A percentile compares a stretch with the other conserved stretches of the same genome.
Conservation (phyloP, 2,329 filamentous ascomycete species). For the Phyllosticta citriasiana region DNA sequence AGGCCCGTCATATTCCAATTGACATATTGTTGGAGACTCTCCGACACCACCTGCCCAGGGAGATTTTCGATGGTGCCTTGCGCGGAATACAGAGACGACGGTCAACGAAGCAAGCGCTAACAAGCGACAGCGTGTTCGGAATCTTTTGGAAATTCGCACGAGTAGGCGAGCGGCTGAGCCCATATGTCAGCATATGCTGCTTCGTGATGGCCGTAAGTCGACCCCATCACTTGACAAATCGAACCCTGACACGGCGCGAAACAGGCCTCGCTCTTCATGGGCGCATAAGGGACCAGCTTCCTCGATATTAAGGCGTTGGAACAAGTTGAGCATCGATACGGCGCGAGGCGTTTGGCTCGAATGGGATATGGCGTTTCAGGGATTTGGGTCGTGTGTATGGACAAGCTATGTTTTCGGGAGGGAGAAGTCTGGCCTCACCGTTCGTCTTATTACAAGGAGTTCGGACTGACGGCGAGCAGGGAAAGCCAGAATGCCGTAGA, state of each 20-base stretch:
- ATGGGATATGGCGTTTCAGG: neutral
- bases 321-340: neutral
- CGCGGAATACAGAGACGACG: neutral
- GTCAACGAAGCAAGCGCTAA: neutral
- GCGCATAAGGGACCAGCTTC: constrained; percentile 6
- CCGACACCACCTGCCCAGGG: too few relatives aligned
- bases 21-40: too few relatives aligned
- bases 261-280: constrained; percentile 18
- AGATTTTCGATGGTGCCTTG: too few relatives aligned
- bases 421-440: neutral
- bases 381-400: neutral
- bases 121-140: constrained; percentile 53
- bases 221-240: neutral
- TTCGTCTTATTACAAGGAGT: neutral
- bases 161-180: constrained; percentile 84
- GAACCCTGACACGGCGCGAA: neutral
- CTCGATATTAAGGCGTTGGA: neutral
- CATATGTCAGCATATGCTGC: constrained; percentile 91
- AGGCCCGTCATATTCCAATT: neutral
- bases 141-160: constrained; percentile 95
- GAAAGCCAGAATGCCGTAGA: neutral
- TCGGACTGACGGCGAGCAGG: neutral
- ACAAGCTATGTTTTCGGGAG: neutral
- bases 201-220: constrained; percentile 76
- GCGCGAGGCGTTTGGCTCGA: neutral